These are phyloP conservation scores for Ustilago tritici DNA, from an alignment of 1,284 basidiomycete species.

Conservation along the genomic window DNA sequence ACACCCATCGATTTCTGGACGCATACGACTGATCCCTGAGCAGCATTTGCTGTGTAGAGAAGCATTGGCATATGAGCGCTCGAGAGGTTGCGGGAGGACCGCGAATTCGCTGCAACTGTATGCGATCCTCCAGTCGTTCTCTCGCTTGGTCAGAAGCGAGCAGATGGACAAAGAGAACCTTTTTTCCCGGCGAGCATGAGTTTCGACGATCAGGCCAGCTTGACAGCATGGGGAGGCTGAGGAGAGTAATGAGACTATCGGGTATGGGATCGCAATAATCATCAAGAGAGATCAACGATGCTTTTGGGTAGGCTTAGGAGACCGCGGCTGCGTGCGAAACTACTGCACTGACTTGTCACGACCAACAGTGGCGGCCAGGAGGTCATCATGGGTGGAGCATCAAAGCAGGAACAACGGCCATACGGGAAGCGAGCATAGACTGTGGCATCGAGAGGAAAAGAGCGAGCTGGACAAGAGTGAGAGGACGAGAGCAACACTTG, in stretches of 20 bases:
- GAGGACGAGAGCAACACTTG: background rate
- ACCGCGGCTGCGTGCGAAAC: constrained; percentile 5
- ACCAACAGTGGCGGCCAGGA: constrained; percentile 10
- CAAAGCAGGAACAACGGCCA: constrained; percentile 15
- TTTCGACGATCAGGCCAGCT: background rate
- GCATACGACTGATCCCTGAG: background rate
- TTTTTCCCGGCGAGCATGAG: background rate
- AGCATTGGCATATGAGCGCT: background rate
- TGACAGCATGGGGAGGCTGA: background rate
- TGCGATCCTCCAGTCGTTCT: background rate
- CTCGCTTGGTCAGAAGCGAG: constrained; percentile 5
- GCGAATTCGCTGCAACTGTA: background rate
- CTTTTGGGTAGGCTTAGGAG: background rate
- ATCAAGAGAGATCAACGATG: background rate
- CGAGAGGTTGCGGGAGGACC: background rate
- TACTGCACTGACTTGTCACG: background rate
- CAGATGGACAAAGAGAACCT: background rate
- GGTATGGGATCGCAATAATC: background rate
- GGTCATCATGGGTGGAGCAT: constrained; percentile 11
- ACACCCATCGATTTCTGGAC: background rate
- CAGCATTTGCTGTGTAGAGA: background rate
- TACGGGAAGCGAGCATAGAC: background rate
- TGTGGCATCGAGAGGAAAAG: background rate
- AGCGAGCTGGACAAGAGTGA: background rate
- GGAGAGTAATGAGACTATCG: background rate